A percentile compares a stretch with the other conserved stretches of the same genome.
These are phyloP conservation scores for Dysphania ambrosioides DNA, from an alignment of 148 eudicot species.

Conservation along the genomic window DNA sequence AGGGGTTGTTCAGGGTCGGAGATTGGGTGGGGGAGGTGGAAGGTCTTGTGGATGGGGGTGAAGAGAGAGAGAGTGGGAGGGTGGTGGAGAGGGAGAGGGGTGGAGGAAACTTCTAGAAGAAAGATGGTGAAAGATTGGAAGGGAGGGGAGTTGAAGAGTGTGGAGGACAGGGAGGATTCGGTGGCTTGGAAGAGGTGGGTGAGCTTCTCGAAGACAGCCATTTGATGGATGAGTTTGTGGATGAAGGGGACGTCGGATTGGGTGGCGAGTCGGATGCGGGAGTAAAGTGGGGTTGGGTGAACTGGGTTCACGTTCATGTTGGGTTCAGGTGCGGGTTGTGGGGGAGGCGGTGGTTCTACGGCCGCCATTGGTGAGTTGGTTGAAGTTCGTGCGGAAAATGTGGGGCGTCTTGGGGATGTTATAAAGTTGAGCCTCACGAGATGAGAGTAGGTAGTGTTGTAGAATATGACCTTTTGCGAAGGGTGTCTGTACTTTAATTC, in stretches of 20 bases:
- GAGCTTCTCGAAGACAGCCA: slow-evolving; percentile 73
- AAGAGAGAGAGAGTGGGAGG: slow-evolving; percentile 27
- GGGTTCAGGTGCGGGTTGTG: slow-evolving; percentile 43
- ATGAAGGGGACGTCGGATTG: slow-evolving; percentile 56
- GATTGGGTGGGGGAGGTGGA: slow-evolving; percentile 31
- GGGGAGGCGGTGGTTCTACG: slow-evolving; percentile 64
- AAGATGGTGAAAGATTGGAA: slow-evolving; percentile 76
- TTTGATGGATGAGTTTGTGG: slow-evolving; percentile 78
- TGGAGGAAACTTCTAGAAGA: slow-evolving; percentile 60
- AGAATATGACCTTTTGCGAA: not conserved
- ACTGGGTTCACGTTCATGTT: slow-evolving; percentile 19
- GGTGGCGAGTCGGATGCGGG: slow-evolving; percentile 64
- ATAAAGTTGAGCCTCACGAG: too few relatives aligned
- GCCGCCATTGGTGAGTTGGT: slow-evolving; percentile 62
- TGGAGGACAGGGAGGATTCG: slow-evolving; percentile 52
- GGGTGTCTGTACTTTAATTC: too few relatives aligned
- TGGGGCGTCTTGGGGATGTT: too few relatives aligned
- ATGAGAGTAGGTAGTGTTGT: not conserved
- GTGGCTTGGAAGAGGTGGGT: slow-evolving; percentile 63
- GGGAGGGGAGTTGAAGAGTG: slow-evolving; percentile 65
- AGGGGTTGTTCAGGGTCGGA: slow-evolving; percentile 37
- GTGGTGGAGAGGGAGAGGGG: slow-evolving; percentile 37
- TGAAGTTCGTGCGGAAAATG: too few relatives aligned
- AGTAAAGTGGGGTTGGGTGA: slow-evolving; percentile 39
- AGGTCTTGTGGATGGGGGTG: slow-evolving; percentile 43